Conservation (phyloP, 768 basidiomycete genomes). For the Lactarius deliciosus region DNA sequence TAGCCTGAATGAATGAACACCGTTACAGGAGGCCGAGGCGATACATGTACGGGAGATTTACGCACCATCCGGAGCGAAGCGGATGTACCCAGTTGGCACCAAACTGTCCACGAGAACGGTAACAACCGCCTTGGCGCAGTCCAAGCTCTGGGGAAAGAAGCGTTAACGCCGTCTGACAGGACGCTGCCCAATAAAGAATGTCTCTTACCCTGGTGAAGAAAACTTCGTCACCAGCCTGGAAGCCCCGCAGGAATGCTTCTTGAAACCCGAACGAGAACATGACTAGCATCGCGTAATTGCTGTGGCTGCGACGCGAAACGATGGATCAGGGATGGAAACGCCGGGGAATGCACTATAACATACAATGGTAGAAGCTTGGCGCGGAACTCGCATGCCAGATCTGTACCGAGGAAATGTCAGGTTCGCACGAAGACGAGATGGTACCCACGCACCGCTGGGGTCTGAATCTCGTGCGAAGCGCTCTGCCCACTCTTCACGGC, state of each 20-base stretch:
- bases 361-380: constrained; percentile 42
- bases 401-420: constrained; percentile 10
- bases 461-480: constrained; percentile 27
- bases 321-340: background rate
- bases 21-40: background rate
- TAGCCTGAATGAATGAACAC: constrained; percentile 15
- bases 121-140: constrained; percentile 26
- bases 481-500: constrained; percentile 27
- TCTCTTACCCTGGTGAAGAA: constrained; percentile 34
- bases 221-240: constrained; percentile 32
- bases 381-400: constrained; percentile 27
- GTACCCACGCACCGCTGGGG: constrained; percentile 17
- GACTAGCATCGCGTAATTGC: constrained; percentile 39
- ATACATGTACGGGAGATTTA: background rate
- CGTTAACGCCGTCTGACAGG: constrained; percentile 8
- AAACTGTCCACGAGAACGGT: constrained; percentile 26
- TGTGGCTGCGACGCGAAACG: constrained; percentile 15
- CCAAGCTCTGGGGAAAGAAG: constrained; percentile 23
- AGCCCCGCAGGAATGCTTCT: constrained; percentile 35
- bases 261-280: constrained; percentile 46
- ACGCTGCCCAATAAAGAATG: background rate
- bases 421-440: background rate
- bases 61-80: constrained; percentile 34
- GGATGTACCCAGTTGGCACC: constrained; percentile 32
- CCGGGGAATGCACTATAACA: constrained; percentile 25